Base-by-base conservation (phyloP, 306 rosid species). In the Sicyos edulis region DNA sequence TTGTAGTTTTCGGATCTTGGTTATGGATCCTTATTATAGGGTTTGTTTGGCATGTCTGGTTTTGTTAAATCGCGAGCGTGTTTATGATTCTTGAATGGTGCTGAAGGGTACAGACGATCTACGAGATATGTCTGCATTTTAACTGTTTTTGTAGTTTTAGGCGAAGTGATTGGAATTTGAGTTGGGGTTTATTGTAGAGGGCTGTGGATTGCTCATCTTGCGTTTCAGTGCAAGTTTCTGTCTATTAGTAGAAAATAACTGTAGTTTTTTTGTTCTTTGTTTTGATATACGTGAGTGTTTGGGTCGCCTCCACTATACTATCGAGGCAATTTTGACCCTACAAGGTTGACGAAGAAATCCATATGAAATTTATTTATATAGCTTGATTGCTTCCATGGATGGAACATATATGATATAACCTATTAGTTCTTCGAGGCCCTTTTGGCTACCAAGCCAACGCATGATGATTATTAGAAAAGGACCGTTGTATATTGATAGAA, bases 41-140 rank as follows among this genome's bases (percentile, higher is more conserved):
- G 71, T 65, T 67, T 47, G 21, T 67, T 49, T 67, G 42, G 57
- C 55, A 67, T 13, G 42, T 22, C 19, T 47, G 54, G 8, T 67
- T 47, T 67, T 47, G 72, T 49, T 47, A 21, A 12, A 47, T 67
- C 11, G 10, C 6, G 71, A 20, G 17, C 9, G 54, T 44, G 71
- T 17, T 65, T n/a, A 6, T 8, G 69, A n/a, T 62, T n/a, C 22
- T 62, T 62, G 21, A 29, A 21, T 62, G 17, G 0, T 44, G 12
- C 17, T 19, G 12, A 24, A 69, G 73, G 47, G 8, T 50, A 0
- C 32, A 26, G 40, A 69, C 47, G 73, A 50, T 69, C 59, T 24
- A 16, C 7, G 15, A 15, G n/a, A 69, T 4, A 26, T 50, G 59
- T 12, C 45, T 69, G 29, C 73, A 69, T 50, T 69, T 69, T 69